Evolutionary conservation across 1,284 basidiomycete genomes (phyloP).

Genomic region (Ustilago loliicola): DNA sequence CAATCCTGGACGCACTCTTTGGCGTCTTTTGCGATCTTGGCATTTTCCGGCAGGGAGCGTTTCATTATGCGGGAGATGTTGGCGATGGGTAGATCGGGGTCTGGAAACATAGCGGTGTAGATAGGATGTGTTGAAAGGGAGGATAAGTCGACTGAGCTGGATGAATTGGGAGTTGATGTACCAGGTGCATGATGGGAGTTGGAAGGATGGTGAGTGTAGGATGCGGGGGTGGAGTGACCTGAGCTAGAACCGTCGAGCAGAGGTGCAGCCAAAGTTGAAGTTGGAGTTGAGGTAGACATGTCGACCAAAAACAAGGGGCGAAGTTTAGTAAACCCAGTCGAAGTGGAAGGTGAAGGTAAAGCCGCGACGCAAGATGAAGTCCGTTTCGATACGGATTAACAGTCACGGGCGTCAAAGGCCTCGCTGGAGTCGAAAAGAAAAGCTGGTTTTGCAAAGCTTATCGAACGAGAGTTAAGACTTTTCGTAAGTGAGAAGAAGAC

Average conservation of each 20-base stretch:
- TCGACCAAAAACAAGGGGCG: no score
- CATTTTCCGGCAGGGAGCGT: constrained; percentile 84
- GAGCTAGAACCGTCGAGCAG: neutral
- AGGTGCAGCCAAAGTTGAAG: constrained; percentile 1
- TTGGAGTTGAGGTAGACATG: constrained; percentile 13
- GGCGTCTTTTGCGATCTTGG: constrained; percentile 95
- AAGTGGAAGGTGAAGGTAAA: no score
- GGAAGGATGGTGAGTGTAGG: constrained; percentile 3
- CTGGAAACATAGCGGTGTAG: constrained; percentile 45
- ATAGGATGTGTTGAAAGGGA: constrained; percentile 33
- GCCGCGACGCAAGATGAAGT: no score
- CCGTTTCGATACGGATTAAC: no score
- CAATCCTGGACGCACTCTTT: constrained; percentile 97
- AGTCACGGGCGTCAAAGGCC: no score
- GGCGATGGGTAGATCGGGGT: constrained; percentile 76
- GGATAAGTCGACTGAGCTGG: constrained; percentile 21
- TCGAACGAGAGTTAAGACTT: no score
- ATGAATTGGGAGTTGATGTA: constrained; percentile 28
- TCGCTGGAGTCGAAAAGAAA: no score
- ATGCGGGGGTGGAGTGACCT: constrained; percentile 19
- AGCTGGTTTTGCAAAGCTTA: no score
- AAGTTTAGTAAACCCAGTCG: no score
- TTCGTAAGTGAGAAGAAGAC: no score
- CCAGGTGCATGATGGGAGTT: constrained; percentile 5
- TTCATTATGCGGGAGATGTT: constrained; percentile 98